Evolutionary conservation across 2,329 filamentous ascomycete species (phyloP).

Genomic region (Pseudocercospora macadamiae): DNA sequence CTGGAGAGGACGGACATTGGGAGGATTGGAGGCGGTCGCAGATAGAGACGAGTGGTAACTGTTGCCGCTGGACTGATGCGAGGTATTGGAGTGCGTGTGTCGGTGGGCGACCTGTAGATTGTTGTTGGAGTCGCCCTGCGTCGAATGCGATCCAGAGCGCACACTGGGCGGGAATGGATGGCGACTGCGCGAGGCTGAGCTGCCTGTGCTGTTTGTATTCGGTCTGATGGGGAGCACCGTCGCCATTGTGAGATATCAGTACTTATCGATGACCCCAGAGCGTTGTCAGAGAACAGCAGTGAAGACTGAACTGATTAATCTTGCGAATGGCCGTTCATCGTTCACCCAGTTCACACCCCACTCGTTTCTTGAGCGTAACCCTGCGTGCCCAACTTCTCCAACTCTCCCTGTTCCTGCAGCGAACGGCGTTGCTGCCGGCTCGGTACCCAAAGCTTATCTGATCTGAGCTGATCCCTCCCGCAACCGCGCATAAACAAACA

Average conservation of each 20-base stretch:
- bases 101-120: slow-evolving; percentile 18
- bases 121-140: slow-evolving; percentile 14
- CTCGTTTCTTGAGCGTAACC: no score
- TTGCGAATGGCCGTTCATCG: no score
- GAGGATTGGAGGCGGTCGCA: slow-evolving; percentile 3
- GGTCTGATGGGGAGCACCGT: slow-evolving; percentile 36
- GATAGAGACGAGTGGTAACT: slow-evolving; percentile 24
- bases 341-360: no score
- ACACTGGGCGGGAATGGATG: slow-evolving; percentile 43
- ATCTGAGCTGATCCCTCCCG: no score
- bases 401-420: no score
- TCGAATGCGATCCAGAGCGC: slow-evolving; percentile 25
- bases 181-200: slow-evolving; percentile 32
- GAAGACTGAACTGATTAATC: neutral
- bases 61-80: slow-evolving; percentile 38
- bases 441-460: no score
- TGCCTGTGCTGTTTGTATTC: slow-evolving; percentile 33
- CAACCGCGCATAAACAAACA: no score
- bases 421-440: no score
- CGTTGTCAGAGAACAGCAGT: neutral
- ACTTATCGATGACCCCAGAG: neutral
- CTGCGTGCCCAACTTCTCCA: no score
- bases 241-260: slow-evolving; percentile 29
- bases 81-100: slow-evolving; percentile 43
- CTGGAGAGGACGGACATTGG: slow-evolving; percentile 10